A percentile compares a stretch with the other conserved stretches of the same genome.
Evolutionary conservation across 805 yeast species (phyloP).

Genomic region (Yarrowia divulgata): DNA sequence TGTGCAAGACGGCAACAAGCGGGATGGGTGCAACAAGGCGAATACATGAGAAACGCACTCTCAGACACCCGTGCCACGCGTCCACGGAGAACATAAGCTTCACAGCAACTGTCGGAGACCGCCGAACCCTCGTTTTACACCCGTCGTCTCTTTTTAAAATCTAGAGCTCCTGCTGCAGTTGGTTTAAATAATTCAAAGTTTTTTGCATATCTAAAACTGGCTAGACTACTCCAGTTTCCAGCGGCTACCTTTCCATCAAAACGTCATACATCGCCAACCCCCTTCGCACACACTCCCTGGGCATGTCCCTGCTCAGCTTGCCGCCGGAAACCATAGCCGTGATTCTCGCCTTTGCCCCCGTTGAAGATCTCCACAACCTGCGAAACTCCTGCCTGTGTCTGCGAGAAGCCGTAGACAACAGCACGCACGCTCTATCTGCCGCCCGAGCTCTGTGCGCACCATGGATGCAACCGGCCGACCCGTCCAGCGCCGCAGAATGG

Average conservation of each 20-base stretch:
- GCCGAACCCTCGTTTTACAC: neutral
- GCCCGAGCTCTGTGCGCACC: constrained; percentile 28
- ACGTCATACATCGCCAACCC: neutral
- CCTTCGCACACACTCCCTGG: neutral
- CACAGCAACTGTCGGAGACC: constrained; percentile 7
- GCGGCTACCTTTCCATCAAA: too few species aligned
- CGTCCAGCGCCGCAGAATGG: constrained; percentile 7
- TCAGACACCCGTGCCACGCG: neutral
- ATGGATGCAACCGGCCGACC: constrained; percentile 14
- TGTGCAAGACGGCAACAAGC: neutral
- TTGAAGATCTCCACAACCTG: constrained; percentile 11
- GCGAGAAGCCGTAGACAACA: constrained; percentile 19
- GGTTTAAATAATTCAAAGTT: constrained; percentile 19
- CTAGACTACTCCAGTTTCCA: neutral
- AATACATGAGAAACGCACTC: neutral
- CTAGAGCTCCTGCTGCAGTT: neutral
- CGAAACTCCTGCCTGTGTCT: constrained; percentile 18
- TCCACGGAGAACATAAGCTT: constrained; percentile 14
- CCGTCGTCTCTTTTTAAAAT: neutral
- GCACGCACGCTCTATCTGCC: constrained; percentile 6
- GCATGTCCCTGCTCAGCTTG: constrained; percentile 38
- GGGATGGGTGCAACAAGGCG: too few species aligned
- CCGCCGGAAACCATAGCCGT: constrained; percentile 32
- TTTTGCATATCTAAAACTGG: constrained; percentile 11
- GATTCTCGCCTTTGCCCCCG: constrained; percentile 16